These are phyloP conservation scores for Coleophoma eucalyptorum DNA, from an alignment of 2,329 filamentous ascomycete genomes.

Conservation along the genomic window DNA sequence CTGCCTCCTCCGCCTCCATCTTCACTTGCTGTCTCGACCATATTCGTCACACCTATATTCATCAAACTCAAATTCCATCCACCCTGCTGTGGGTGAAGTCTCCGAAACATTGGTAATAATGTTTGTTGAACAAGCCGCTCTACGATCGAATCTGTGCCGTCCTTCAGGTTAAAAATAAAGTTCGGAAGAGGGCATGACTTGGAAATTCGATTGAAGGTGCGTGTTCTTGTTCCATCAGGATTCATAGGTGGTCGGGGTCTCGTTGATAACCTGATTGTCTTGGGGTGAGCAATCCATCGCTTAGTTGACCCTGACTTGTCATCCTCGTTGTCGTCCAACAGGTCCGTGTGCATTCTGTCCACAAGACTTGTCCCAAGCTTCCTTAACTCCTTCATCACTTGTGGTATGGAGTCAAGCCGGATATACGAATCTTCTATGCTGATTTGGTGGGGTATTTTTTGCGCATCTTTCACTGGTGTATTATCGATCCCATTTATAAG, in stretches of 20 bases:
- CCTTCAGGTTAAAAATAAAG: constrained; percentile 66
- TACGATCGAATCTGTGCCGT: constrained; percentile 55
- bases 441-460: constrained; percentile 77
- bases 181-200: constrained; percentile 69
- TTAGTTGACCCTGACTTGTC: constrained; percentile 12
- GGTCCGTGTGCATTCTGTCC: constrained; percentile 73
- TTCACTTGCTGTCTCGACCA: constrained; percentile 52
- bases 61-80: constrained; percentile 81
- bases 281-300: constrained; percentile 75
- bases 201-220: constrained; percentile 67
- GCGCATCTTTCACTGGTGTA: constrained; percentile 67
- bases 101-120: constrained; percentile 69
- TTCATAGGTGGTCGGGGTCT: constrained; percentile 54
- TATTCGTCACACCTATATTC: constrained; percentile 85
- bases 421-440: constrained; percentile 93
- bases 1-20: constrained; percentile 52
- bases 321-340: constrained; percentile 44
- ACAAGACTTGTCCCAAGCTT: constrained; percentile 68
- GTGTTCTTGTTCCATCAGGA: constrained; percentile 47
- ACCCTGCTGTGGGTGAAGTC: constrained; percentile 58
- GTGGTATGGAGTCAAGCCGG: constrained; percentile 59
- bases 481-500: constrained; percentile 79
- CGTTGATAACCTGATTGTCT: constrained; percentile 76
- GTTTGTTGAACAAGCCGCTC: constrained; percentile 67
- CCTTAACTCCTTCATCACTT: constrained; percentile 65